Base-by-base conservation (phyloP, 352 stramenopile species). In the Globisporangium orthogonon region DNA sequence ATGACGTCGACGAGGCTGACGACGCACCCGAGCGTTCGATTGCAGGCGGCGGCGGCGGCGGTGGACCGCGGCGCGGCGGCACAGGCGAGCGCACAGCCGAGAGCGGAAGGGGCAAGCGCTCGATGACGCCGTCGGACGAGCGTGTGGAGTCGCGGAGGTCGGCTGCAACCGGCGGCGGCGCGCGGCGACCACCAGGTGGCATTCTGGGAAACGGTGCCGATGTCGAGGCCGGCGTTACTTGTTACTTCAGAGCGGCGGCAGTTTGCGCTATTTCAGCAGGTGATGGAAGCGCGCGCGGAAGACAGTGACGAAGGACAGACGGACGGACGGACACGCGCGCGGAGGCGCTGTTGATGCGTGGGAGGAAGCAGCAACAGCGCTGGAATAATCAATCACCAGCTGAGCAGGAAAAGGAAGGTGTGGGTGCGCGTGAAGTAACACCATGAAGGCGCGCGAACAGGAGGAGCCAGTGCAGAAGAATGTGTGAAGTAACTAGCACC, bases 121-220 rank as follows among this genome's bases (percentile, higher is more conserved):
- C 59, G 39, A 65, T 65, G 29, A 65, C 59, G 53, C 59, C 59
- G 43, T 65, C 59, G 2, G 59, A 65, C 18, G 49, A 52, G 37
- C 52, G 58, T 39, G 53, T 54, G n/a, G 46, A 60, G 39, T 60
- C 54, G 46, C 59, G 59, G 33, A 31, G 18, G 48, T 10, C 7
- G 48, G 11, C 9, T 35, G 29, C 7, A 37, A 18, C 11, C 18
- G 44, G 5, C 15, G 40, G 44, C 18, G 44, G 44, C 44, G 23
- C 44, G 44, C 44, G 44, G 18, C 44, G 44, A 3, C 23, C 28
- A 6, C 23, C 28, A 6, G 23, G 44, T 10, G 44, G 44, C 23
- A 28, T 28, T 14, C 17, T 28, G 28, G 31, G 5, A 13, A 18
- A 18, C 44, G 44, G 44, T 18, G 44, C 17, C 17, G 43, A 10